Conservation (phyloP, 202 grass and related monocot species). For the Schoenoplectus triqueter region DNA sequence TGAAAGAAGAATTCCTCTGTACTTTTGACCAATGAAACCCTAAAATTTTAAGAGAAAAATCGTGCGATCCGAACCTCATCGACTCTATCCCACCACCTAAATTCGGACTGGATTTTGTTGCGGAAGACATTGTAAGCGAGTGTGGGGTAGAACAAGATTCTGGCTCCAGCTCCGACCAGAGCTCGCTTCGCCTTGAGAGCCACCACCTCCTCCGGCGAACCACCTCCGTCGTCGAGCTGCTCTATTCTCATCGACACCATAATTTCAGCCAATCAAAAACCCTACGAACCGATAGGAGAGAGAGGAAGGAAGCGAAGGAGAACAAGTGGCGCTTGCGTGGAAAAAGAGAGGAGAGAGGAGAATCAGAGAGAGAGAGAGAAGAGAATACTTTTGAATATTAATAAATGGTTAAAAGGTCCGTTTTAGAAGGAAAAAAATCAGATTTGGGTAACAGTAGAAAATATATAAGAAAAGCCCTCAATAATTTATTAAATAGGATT, state of each 20-base stretch:
- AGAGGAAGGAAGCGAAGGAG: background rate
- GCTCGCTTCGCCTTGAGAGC: conserved; percentile 63
- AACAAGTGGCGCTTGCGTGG: conserved; percentile 39
- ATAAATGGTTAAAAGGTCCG: background rate
- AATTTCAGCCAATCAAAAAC: conserved; percentile 14
- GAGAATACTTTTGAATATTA: background rate
- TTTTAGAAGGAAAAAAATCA: background rate
- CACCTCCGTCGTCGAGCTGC: conserved; percentile 17
- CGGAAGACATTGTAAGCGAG: conserved; percentile 83
- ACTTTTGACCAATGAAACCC: conserved; percentile 13
- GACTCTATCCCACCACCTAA: conserved; percentile 88
- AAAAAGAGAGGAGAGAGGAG: background rate
- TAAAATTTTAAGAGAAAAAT: background rate
- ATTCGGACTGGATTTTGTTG: conserved; percentile 74
- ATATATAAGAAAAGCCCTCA: too few relatives aligned
- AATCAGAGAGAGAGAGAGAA: background rate
- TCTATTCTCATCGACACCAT: background rate
- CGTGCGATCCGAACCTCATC: conserved; percentile 51
- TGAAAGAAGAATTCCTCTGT: background rate
- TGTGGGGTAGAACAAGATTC: conserved; percentile 86
- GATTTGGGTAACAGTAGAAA: background rate
- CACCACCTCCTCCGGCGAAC: conserved; percentile 37
- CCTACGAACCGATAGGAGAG: conserved; percentile 15
- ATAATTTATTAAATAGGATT: background rate
- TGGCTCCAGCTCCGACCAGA: conserved; percentile 68